Percentiles rank a stretch among this genome's conserved stretches.
phyloP scores from a whole-genome alignment of 495 filamentous ascomycete genomes.

The Penicillium roqueforti region DNA sequence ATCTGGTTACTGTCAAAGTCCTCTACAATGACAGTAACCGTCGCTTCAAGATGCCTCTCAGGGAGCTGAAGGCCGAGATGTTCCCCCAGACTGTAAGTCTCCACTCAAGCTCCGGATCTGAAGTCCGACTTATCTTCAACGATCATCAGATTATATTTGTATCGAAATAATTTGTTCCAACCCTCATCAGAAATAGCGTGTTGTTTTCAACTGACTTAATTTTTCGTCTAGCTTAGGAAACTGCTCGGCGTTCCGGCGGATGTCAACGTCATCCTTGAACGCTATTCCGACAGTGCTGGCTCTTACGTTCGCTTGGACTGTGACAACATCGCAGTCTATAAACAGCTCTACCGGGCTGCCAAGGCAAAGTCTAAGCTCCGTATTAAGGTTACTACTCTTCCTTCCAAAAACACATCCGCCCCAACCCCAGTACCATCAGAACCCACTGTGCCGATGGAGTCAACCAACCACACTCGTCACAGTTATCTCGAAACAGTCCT shows the following conservation, averaged over 20 bases:
- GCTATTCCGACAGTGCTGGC: slow-evolving; percentile 90
- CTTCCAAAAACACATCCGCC: slow-evolving; percentile 7
- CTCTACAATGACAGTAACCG: slow-evolving; percentile 66
- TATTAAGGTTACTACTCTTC: slow-evolving; percentile 58
- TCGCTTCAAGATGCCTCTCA: slow-evolving; percentile 85
- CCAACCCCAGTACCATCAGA: slow-evolving; percentile 9
- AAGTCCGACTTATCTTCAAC: slow-evolving; percentile 22
- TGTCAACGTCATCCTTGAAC: slow-evolving; percentile 74
- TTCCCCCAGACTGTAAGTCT: slow-evolving; percentile 82
- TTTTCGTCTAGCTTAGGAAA: slow-evolving; percentile 60
- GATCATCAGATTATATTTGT: slow-evolving; percentile 9
- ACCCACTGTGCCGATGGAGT: slow-evolving; percentile 8
- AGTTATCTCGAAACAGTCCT: slow-evolving; percentile 46
- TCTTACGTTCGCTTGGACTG: slow-evolving; percentile 76
- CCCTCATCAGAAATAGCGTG: neutral
- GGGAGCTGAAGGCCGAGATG: slow-evolving; percentile 70
- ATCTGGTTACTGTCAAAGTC: slow-evolving; percentile 81
- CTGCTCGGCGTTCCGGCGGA: slow-evolving; percentile 67
- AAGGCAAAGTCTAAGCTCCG: slow-evolving; percentile 98
- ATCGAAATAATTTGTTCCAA: neutral
- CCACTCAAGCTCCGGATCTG: slow-evolving; percentile 28
- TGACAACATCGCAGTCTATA: slow-evolving; percentile 79
- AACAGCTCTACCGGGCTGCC: slow-evolving; percentile 92
- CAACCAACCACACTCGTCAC: slow-evolving; percentile 23
- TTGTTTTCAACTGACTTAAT: slow-evolving; percentile 19